Percentiles rank a stretch among this genome's conserved stretches.
These are phyloP conservation scores for Lachnellula subtilissima DNA, from an alignment of 2,329 filamentous ascomycete species.

Conservation along the genomic window DNA sequence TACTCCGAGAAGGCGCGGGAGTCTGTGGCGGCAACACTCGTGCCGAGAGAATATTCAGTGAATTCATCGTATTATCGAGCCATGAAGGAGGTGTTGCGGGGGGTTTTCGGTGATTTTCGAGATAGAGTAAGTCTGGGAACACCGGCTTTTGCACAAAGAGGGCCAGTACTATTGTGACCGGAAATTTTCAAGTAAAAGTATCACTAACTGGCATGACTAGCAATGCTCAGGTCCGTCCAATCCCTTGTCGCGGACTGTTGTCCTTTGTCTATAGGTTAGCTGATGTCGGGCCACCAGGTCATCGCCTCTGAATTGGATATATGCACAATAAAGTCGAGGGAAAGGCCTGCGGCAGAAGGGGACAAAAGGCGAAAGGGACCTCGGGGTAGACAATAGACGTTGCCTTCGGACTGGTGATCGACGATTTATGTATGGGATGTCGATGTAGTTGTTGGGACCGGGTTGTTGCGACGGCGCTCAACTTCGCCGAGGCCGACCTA, in stretches of 20 bases:
- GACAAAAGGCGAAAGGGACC: neutral
- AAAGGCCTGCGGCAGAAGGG: neutral
- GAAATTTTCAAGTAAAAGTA: neutral
- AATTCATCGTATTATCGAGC: constrained; percentile 78
- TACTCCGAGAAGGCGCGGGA: constrained; percentile 53
- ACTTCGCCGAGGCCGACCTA: neutral
- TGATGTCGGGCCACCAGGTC: neutral
- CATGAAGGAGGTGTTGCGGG: constrained; percentile 35
- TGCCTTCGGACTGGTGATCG: neutral
- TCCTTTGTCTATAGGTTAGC: neutral
- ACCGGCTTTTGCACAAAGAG: neutral
- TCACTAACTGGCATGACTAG: neutral
- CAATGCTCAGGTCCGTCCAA: neutral
- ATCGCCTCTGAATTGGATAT: neutral
- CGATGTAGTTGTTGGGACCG: neutral
- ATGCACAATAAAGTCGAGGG: neutral
- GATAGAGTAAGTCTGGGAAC: neutral
- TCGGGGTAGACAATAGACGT: neutral
- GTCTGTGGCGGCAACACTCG: constrained; percentile 64
- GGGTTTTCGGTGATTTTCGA: neutral
- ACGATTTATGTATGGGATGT: neutral
- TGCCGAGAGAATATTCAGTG: constrained; percentile 86
- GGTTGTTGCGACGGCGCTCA: neutral
- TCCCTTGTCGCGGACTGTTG: neutral
- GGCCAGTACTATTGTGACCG: neutral